Evolutionary conservation across 495 filamentous ascomycete genomes (phyloP), one percentile per base, ranked within the genome.

Genomic region (Lindgomyces ingoldianus): DNA sequence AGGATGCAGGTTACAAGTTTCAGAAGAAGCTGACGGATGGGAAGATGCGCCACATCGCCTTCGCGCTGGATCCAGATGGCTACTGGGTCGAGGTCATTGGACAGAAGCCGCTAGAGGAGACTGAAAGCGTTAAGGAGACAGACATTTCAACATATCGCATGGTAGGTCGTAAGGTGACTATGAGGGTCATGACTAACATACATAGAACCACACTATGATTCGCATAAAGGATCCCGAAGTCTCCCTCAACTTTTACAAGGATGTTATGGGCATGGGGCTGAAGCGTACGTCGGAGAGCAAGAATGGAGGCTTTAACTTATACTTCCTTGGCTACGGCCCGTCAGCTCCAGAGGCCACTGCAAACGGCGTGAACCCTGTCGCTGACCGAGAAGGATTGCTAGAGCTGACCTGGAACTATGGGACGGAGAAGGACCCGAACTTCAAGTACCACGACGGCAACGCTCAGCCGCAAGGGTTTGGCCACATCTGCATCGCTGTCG

Each of bases 381-480:
- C 88, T 2, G 83, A 84, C 42, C 83, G 85, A 52, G 93, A 97
- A 72, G 93, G 93, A 1, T 72, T 97, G 54, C 78, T 97, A 11
- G 93, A 96, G 78, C 72, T 98, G 68, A 97, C 93, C 21, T 96
- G 91, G 90, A 97, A 98, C 73, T 94, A 96, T 66, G 94, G 94
- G 44, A 97, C 94, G 1, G 94, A 98, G 81, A 93, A 90, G 72
- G 85, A 97, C 68, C 81, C 86, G 57, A 79, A 81, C 48, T 91
- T 91, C 70, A 86, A 86, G 45, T 98, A 98, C 72, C 94, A 98
- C 72, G 87, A 95, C 67, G 94, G 94, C 10, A 98, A 98, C 74
- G 79, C 85, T 21, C 80, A 95, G 75, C 94, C 93, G 1, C 91
- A 97, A 74, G 94, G 94, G 26, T 98, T 96, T 69, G 93, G 93